Conservation (phyloP, 768 basidiomycete species). For the Calocybe indica region DNA sequence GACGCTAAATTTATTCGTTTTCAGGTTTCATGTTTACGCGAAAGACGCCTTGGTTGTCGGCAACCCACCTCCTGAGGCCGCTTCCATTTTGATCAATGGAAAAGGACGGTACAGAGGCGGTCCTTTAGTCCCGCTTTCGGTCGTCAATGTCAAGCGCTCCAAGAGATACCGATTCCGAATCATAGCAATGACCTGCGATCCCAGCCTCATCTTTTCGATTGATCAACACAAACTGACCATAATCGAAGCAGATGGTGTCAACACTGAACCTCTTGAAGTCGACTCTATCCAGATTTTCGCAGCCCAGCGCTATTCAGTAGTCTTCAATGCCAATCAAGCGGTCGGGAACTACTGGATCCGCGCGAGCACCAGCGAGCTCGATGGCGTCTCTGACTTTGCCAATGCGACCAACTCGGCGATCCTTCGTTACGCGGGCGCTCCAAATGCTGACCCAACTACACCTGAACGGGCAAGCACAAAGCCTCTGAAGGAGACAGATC, state of each 20-base stretch:
- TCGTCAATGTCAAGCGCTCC: slow-evolving; percentile 31
- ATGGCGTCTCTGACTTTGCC: not conserved
- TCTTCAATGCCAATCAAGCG: slow-evolving; percentile 30
- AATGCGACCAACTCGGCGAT: slow-evolving; percentile 6
- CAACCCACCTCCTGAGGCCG: slow-evolving; percentile 11
- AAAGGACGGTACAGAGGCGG: slow-evolving; percentile 33
- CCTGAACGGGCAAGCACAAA: no score
- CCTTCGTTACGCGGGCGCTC: slow-evolving; percentile 33
- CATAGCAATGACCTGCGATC: slow-evolving; percentile 29
- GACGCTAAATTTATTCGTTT: not conserved
- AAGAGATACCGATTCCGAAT: slow-evolving; percentile 45
- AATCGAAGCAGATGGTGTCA: slow-evolving; percentile 31
- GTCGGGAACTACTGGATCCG: slow-evolving; percentile 37
- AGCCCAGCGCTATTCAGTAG: slow-evolving; percentile 38
- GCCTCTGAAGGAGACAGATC: no score
- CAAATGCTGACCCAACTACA: slow-evolving; percentile 18
- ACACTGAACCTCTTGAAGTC: slow-evolving; percentile 25
- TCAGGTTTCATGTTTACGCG: slow-evolving; percentile 20
- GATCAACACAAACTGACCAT: slow-evolving; percentile 19
- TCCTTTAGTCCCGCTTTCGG: slow-evolving; percentile 27
- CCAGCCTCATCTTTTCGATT: slow-evolving; percentile 21
- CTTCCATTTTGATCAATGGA: slow-evolving; percentile 27
- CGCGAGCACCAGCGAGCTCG: not conserved
- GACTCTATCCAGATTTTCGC: slow-evolving; percentile 32
- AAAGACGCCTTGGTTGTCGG: slow-evolving; percentile 2